phyloP scores from a whole-genome alignment of 2,329 filamentous ascomycete species.

The Alternaria sp. region DNA sequence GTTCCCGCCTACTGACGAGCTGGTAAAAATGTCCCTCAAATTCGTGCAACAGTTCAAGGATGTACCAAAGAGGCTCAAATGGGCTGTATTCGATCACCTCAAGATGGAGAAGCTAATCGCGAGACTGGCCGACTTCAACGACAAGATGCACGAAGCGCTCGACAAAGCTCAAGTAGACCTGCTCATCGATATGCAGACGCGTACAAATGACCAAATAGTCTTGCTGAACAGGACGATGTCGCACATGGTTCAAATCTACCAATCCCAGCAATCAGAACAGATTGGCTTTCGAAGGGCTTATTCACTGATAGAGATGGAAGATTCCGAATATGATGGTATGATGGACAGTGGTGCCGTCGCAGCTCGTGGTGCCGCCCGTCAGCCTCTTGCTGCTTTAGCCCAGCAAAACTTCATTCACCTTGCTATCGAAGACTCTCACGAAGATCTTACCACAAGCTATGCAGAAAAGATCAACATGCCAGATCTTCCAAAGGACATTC shows the following conservation, averaged over 20 bases:
- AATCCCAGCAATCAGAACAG: slow-evolving; percentile 23
- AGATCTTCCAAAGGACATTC: slow-evolving; percentile 20
- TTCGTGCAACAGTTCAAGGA: slow-evolving; percentile 37
- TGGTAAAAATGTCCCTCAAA: slow-evolving; percentile 38
- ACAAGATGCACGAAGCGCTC: slow-evolving; percentile 47
- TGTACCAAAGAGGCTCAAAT: slow-evolving; percentile 37
- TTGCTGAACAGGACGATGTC: slow-evolving; percentile 45
- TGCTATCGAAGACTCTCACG: slow-evolving; percentile 37
- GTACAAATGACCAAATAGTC: slow-evolving; percentile 48
- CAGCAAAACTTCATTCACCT: slow-evolving; percentile 47
- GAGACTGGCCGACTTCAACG: slow-evolving; percentile 44
- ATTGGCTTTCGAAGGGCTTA: slow-evolving; percentile 15
- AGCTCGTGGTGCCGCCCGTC: slow-evolving; percentile 16
- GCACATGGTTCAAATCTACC: slow-evolving; percentile 45
- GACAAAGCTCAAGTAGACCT: slow-evolving; percentile 37
- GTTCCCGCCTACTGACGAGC: slow-evolving; percentile 38
- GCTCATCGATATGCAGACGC: slow-evolving; percentile 38
- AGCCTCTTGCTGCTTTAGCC: slow-evolving; percentile 39
- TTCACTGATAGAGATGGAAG: slow-evolving; percentile 24
- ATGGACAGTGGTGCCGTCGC: background rate
- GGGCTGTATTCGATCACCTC: slow-evolving; percentile 41
- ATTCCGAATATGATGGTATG: slow-evolving; percentile 26
- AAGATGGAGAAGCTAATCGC: slow-evolving; percentile 42
- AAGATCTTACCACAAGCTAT: slow-evolving; percentile 34
- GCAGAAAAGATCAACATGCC: slow-evolving; percentile 31